Evolutionary conservation across 805 yeast genomes (phyloP).

Genomic region (Martiniozyma abietophila): DNA sequence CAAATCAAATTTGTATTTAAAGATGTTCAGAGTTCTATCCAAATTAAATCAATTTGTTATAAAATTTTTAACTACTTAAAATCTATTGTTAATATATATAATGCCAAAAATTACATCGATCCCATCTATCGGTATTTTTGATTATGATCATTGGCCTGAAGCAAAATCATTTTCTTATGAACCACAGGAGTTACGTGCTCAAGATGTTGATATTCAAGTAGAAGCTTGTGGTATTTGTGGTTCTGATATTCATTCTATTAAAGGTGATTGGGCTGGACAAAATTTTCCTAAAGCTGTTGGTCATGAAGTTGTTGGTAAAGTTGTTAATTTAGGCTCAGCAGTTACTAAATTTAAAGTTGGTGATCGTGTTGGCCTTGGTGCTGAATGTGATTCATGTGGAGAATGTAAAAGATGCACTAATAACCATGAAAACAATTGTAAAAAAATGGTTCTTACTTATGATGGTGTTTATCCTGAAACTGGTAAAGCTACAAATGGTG

Average conservation of each 20-base stretch:
- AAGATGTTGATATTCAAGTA: constrained; percentile 33
- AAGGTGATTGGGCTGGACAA: constrained; percentile 20
- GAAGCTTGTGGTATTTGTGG: constrained; percentile 44
- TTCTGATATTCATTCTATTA: constrained; percentile 39
- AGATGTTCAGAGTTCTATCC: too few relatives aligned
- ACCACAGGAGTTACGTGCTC: constrained; percentile 10
- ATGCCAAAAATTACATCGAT: too few relatives aligned
- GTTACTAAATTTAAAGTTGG: constrained; percentile 33
- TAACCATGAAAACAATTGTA: constrained; percentile 41
- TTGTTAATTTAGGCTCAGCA: constrained; percentile 29
- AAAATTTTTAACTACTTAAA: too few relatives aligned
- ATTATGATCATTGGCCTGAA: constrained; percentile 5
- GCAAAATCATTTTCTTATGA: constrained; percentile 9
- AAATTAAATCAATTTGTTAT: too few relatives aligned
- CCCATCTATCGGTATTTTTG: not conserved
- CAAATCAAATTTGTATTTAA: too few relatives aligned
- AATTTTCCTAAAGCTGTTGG: constrained; percentile 26
- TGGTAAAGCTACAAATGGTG: constrained; percentile 36
- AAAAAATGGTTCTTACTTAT: constrained; percentile 40
- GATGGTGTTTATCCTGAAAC: constrained; percentile 32
- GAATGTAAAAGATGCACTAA: constrained; percentile 30
- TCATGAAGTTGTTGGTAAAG: constrained; percentile 37
- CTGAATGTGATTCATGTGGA: constrained; percentile 30
- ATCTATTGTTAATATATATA: too few relatives aligned
- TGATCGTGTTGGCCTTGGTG: constrained; percentile 43